Percentiles rank a stretch among this genome's conserved stretches.
These are phyloP conservation scores for Leccinum ochraceum DNA, from an alignment of 768 basidiomycete genomes.

Conservation along the genomic window DNA sequence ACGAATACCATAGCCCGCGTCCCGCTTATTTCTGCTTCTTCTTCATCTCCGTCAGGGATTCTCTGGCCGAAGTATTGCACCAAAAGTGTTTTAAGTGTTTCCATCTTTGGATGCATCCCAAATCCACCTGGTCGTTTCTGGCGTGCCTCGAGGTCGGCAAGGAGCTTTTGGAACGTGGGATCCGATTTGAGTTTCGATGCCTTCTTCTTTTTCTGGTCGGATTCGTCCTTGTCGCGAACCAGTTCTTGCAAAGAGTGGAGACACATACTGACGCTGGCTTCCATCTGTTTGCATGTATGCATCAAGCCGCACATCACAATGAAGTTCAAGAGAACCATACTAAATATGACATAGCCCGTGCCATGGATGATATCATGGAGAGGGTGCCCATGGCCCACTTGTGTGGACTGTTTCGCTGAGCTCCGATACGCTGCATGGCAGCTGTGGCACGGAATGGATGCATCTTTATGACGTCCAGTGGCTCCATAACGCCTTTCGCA, in stretches of 20 bases:
- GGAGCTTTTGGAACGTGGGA: constrained; percentile 60
- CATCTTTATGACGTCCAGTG: constrained; percentile 58
- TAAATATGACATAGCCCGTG: constrained; percentile 86
- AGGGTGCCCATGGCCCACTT: constrained; percentile 54
- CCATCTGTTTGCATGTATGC: constrained; percentile 52
- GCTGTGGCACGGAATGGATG: constrained; percentile 64
- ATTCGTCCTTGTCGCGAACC: constrained; percentile 40
- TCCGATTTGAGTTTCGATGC: constrained; percentile 49
- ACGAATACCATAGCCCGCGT: constrained; percentile 95
- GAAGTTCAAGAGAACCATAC: constrained; percentile 43
- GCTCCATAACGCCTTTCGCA: constrained; percentile 44
- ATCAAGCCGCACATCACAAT: not conserved
- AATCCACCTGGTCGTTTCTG: constrained; percentile 48
- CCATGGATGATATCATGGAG: constrained; percentile 56
- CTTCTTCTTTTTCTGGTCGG: constrained; percentile 39
- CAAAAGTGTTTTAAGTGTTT: constrained; percentile 69
- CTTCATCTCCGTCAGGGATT: constrained; percentile 44
- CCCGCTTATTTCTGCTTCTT: constrained; percentile 23
- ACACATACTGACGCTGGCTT: constrained; percentile 81
- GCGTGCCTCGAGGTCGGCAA: constrained; percentile 67
- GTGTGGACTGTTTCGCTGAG: constrained; percentile 37
- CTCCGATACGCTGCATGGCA: constrained; percentile 39
- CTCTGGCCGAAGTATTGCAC: constrained; percentile 68
- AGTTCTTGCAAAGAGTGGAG: constrained; percentile 60
- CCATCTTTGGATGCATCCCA: constrained; percentile 88